Conservation (phyloP, 164 flowering plant species). For the Magnolia changhungtana region DNA sequence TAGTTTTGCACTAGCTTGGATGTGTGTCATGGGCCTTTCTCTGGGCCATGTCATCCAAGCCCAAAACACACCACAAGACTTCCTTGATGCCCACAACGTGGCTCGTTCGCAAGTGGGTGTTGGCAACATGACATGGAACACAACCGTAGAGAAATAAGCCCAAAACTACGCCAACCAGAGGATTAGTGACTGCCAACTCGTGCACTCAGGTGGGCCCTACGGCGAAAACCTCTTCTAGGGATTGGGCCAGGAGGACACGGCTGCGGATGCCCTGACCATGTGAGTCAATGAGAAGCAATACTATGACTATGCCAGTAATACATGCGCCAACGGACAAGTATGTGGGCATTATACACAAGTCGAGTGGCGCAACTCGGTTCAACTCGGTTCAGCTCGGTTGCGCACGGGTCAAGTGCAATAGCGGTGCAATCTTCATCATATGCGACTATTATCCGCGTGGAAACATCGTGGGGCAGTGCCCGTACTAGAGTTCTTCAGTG, state of each 20-base stretch:
- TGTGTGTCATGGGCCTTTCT: slow-evolving; percentile 11
- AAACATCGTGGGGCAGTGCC: neutral
- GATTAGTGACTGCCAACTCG: slow-evolving; percentile 28
- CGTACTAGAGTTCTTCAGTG: neutral
- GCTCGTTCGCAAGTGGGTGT: slow-evolving; percentile 35
- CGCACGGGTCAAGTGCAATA: neutral
- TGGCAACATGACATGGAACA: slow-evolving; percentile 4
- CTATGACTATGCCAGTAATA: neutral
- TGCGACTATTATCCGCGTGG: slow-evolving; percentile 25
- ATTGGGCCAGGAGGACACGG: neutral
- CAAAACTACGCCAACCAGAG: slow-evolving; percentile 22
- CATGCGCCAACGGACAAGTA: neutral
- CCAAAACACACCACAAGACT: slow-evolving; percentile 32
- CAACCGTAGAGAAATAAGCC: slow-evolving; percentile 21
- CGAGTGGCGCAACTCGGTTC: neutral
- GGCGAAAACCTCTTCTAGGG: slow-evolving; percentile 57
- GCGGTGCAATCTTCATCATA: neutral
- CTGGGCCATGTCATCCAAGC: slow-evolving; percentile 14
- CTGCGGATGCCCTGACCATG: neutral
- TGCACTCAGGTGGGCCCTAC: slow-evolving; percentile 30
- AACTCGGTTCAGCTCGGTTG: neutral
- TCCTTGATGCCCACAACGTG: slow-evolving; percentile 26
- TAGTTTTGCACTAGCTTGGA: neutral
- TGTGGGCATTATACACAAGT: neutral
- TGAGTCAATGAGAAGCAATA: neutral